Evolutionary conservation across 2,329 filamentous ascomycete genomes (phyloP).

Genomic region (Sporothrix sp.): DNA sequence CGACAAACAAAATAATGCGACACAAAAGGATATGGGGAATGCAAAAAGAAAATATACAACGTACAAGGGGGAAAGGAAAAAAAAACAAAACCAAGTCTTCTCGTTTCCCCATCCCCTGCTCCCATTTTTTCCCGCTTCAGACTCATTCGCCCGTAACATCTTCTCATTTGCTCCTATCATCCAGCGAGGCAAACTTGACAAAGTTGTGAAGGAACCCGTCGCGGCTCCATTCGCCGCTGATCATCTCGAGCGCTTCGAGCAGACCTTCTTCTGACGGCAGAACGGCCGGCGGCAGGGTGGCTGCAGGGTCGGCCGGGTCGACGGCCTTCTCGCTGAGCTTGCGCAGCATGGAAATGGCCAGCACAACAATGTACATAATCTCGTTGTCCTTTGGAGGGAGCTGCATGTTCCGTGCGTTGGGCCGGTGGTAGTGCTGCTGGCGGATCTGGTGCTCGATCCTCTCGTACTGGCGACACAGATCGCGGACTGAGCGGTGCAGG

Average conservation of each 20-base stretch:
- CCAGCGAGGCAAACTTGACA: conserved; percentile 51
- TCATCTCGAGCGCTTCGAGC: conserved; percentile 56
- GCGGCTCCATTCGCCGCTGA: conserved; percentile 50
- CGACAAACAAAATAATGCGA: neutral
- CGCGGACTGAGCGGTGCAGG: conserved; percentile 63
- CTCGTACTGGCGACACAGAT: conserved; percentile 57
- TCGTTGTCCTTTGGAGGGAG: conserved; percentile 38
- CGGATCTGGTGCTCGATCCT: conserved; percentile 14
- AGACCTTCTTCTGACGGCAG: conserved; percentile 59
- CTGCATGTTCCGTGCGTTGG: neutral
- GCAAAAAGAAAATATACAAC: neutral
- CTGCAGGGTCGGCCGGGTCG: conserved; percentile 42
- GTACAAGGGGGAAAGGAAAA: neutral
- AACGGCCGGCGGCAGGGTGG: conserved; percentile 48
- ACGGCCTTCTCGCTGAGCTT: conserved; percentile 58
- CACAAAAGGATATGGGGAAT: too few species aligned
- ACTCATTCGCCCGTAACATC: neutral
- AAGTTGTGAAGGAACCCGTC: conserved; percentile 60
- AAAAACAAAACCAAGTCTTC: neutral
- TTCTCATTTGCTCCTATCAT: conserved; percentile 16
- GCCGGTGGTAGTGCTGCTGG: conserved; percentile 21
- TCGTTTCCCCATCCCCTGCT: neutral
- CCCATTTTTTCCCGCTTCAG: neutral
- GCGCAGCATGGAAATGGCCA: conserved; percentile 58
- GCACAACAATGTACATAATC: conserved; percentile 53